Evolutionary conservation across 495 filamentous ascomycete genomes (phyloP), one percentile per base, ranked within the genome.

Genomic region (Xylaria flabelliformis): DNA sequence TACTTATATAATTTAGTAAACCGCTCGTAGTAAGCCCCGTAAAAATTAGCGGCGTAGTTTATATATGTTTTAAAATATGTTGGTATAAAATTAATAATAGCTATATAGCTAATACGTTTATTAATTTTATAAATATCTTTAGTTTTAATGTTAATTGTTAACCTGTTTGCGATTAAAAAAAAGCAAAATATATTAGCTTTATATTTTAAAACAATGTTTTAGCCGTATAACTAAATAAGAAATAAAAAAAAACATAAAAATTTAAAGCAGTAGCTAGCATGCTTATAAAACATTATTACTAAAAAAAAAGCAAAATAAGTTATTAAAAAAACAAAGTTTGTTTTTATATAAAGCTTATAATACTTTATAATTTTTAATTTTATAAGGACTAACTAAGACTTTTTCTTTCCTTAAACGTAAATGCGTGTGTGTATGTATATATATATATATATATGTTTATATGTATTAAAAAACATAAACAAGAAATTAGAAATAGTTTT

Each of bases 1-100:
- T 36, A 67, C 19, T 7, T 51, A 36, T 67, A 36, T 17, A 53
- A 51, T 26, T 46, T 51, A 29, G 64, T 7, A 24, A 53, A 67
- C 34, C 51, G 51, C 44, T 67, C 64, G 64, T 67, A 67, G 51
- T 67, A 29, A 53, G 55, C 15, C 24, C 64, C 51, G 46, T n/a
- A 67, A 29, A 21, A 34, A 67, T 67, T 67, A 12, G 51, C 64
- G 64, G 19, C 9, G 46, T 67, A 29, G 64, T 67, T 67, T 36
- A 67, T 67, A 19, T 67, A 39, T 46, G 61, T n/a, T 2, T 39
- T 39, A 7, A 64, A 21, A 8, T 46, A 46, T 17, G 17, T 64
- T 32, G 61, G 61, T 36, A 64, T n/a, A 46, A 64, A 39, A 39
- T 64, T 64, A 32, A 64, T 64, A 46, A 44, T 19, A 64, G 61